Percentiles rank a stretch among this genome's conserved stretches.
Conservation (phyloP, 257 asterid genomes). For the Nicotiana paniculata region DNA sequence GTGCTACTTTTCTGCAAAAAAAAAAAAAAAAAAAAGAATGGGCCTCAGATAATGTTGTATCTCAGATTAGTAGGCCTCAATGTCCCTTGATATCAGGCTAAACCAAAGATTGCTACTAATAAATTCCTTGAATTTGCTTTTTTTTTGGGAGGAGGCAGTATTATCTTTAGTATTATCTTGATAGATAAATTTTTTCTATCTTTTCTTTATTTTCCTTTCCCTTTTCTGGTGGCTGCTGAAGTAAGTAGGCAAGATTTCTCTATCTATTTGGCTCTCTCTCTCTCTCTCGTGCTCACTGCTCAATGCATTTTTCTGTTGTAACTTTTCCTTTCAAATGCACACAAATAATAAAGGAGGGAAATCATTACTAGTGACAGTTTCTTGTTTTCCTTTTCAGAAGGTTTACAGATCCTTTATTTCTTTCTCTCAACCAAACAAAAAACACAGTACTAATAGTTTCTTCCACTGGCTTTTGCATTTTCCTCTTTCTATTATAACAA, state of each 20-base stretch:
- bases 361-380: conserved; percentile 16
- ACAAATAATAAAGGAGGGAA: background rate
- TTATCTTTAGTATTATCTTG: background rate
- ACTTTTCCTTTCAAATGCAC: conserved; percentile 11
- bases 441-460: background rate
- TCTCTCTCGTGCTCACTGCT: background rate
- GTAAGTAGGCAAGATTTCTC: background rate
- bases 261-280: background rate
- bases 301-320: conserved; percentile 1
- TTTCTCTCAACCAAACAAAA: background rate
- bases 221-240: background rate
- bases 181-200: too few relatives aligned
- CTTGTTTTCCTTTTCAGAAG: conserved; percentile 17
- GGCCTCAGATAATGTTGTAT: background rate
- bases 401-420: conserved; percentile 6
- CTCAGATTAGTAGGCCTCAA: background rate
- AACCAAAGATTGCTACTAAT: background rate
- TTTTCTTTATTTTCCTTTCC: background rate
- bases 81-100: background rate
- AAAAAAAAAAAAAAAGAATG: too few relatives aligned
- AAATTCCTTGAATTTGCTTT: background rate
- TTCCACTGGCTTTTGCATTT: background rate
- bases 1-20: background rate
- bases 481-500: background rate
- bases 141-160: background rate